These are phyloP conservation scores for Elaphomyces granulatus DNA, from an alignment of 495 filamentous ascomycete species.

Conservation along the genomic window DNA sequence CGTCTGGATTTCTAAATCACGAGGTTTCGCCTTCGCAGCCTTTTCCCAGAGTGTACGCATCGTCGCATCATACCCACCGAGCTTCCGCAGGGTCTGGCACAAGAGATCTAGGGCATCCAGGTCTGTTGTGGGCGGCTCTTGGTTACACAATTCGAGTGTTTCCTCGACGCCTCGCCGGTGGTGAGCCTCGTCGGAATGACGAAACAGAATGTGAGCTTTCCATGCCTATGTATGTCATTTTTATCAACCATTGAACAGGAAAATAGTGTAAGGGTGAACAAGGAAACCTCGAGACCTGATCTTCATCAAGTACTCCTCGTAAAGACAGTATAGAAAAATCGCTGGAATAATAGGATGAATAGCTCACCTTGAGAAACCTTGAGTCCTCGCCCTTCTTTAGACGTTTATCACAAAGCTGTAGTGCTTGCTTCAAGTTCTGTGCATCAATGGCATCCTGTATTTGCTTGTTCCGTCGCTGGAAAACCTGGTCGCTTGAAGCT, in stretches of 20 bases:
- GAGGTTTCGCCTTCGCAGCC: constrained; percentile 36
- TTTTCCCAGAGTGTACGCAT: constrained; percentile 38
- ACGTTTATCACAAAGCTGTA: constrained; percentile 44
- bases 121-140: constrained; percentile 35
- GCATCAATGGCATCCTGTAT: constrained; percentile 44
- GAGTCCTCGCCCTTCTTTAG: constrained; percentile 46
- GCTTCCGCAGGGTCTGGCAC: constrained; percentile 21
- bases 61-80: constrained; percentile 21
- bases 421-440: constrained; percentile 42
- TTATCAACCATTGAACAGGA: too few relatives aligned
- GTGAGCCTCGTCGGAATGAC: constrained; percentile 30
- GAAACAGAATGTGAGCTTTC: constrained; percentile 37
- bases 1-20: constrained; percentile 36
- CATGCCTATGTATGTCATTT: constrained; percentile 33
- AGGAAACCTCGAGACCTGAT: too few relatives aligned
- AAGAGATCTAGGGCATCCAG: constrained; percentile 36
- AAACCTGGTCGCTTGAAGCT: constrained; percentile 26
- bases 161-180: constrained; percentile 32
- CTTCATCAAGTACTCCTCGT: too few relatives aligned
- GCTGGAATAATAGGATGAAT: not conserved
- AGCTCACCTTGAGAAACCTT: constrained; percentile 24
- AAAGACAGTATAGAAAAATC: too few relatives aligned
- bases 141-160: constrained; percentile 30
- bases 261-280: too few relatives aligned
- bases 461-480: constrained; percentile 41